Conservation (phyloP, 2,329 filamentous ascomycete species). For the Cucurbitaria berberidis region DNA sequence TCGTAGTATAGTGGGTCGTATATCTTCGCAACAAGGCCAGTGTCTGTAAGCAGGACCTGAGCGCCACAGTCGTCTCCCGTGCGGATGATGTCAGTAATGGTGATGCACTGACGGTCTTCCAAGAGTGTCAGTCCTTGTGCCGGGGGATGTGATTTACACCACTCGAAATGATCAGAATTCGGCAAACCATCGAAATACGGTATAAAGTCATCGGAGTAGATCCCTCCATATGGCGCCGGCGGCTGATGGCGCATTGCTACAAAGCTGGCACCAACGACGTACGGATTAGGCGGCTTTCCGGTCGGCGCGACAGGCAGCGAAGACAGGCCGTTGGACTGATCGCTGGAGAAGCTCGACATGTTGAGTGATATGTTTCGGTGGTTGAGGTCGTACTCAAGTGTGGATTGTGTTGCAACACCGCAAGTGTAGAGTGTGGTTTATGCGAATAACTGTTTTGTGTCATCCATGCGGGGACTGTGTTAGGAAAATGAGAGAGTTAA, state of each 20-base stretch:
- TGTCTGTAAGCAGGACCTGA: constrained; percentile 4
- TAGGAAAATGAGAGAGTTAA: too few species aligned
- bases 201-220: too few species aligned
- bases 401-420: too few species aligned
- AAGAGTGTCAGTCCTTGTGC: not conserved
- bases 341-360: not conserved
- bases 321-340: not conserved
- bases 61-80: constrained; percentile 4
- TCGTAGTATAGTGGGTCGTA: constrained; percentile 12
- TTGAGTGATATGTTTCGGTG: not conserved
- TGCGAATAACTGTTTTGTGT: too few species aligned
- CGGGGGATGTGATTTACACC: constrained; percentile 1
- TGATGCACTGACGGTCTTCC: not conserved
- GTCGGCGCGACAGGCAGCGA: not conserved
- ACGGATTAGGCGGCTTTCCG: not conserved
- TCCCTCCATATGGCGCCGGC: not conserved
- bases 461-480: too few species aligned
- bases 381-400: too few species aligned
- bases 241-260: not conserved
- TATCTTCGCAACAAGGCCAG: constrained; percentile 11
- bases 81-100: not conserved
- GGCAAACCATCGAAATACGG: too few species aligned
- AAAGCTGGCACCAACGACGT: not conserved
- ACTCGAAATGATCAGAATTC: not conserved
- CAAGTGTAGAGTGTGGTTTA: too few species aligned